phyloP scores from a whole-genome alignment of 2,329 filamentous ascomycete genomes.

The Ploettnerulaceae sp. region DNA sequence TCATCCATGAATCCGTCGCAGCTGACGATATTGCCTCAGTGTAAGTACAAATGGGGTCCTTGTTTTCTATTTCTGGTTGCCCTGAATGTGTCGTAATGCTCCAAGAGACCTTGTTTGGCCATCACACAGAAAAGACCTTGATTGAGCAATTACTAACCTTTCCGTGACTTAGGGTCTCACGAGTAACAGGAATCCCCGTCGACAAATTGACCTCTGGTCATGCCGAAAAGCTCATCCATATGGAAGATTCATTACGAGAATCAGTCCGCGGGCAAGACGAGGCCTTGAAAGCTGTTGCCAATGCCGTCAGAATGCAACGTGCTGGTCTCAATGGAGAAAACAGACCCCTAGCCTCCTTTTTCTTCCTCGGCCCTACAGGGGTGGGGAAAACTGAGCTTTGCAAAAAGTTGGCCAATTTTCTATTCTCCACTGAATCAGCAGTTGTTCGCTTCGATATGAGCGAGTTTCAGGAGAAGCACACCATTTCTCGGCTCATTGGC shows the following conservation, averaged over 20 bases:
- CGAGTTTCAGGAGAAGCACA: slow-evolving; percentile 97
- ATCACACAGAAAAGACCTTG: too few relatives aligned
- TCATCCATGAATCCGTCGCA: slow-evolving; percentile 93
- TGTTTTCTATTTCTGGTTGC: too few relatives aligned
- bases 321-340: slow-evolving; percentile 91
- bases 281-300: slow-evolving; percentile 81
- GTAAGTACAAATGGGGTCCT: too few relatives aligned
- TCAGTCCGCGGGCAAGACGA: slow-evolving; percentile 92
- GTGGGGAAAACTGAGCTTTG: slow-evolving; percentile 97
- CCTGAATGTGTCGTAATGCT: too few relatives aligned
- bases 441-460: slow-evolving; percentile 96
- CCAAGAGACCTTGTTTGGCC: too few relatives aligned
- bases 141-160: too few relatives aligned
- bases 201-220: slow-evolving; percentile 90
- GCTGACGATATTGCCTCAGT: slow-evolving; percentile 91
- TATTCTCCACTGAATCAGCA: slow-evolving; percentile 88
- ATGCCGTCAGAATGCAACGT: slow-evolving; percentile 89
- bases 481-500: slow-evolving; percentile 86
- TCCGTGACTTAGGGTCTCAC: too few relatives aligned
- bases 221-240: slow-evolving; percentile 88
- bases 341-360: slow-evolving; percentile 86
- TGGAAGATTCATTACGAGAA: slow-evolving; percentile 84
- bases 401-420: slow-evolving; percentile 89
- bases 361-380: slow-evolving; percentile 95
- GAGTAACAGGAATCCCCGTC: slow-evolving; percentile 83